Evolutionary conservation across 2,329 filamentous ascomycete genomes (phyloP).

Genomic region (Acephala macrosclerotiorum): DNA sequence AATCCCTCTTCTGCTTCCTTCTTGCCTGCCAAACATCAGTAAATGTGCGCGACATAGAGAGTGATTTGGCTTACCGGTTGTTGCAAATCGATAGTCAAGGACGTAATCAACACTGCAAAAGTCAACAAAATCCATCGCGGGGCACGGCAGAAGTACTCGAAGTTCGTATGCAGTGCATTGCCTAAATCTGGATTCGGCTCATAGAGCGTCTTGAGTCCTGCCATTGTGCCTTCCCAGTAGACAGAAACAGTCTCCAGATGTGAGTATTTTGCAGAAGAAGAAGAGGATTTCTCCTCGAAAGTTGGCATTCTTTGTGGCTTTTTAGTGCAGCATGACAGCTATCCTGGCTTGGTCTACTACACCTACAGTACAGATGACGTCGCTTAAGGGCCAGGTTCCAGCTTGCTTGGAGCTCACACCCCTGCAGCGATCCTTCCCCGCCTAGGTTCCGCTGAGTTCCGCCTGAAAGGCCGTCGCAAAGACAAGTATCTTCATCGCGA

Average conservation of each 20-base stretch:
- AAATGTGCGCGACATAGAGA: constrained; percentile 24
- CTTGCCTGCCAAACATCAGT: constrained; percentile 59
- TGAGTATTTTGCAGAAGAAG: constrained; percentile 20
- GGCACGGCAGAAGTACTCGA: constrained; percentile 47
- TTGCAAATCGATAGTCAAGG: constrained; percentile 77
- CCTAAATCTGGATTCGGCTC: constrained; percentile 32
- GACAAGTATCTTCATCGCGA: not conserved
- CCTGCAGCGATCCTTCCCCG: constrained; percentile 20
- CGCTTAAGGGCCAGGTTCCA: constrained; percentile 17
- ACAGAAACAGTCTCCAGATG: constrained; percentile 19
- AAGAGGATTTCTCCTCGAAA: constrained; percentile 20
- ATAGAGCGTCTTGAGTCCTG: constrained; percentile 37
- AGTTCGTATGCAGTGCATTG: constrained; percentile 46
- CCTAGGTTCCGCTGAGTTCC: not conserved
- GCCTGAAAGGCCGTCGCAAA: not conserved
- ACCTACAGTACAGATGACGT: constrained; percentile 26
- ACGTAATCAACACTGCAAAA: constrained; percentile 81
- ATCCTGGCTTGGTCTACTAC: constrained; percentile 6
- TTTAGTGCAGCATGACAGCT: constrained; percentile 8
- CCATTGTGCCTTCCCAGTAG: constrained; percentile 34
- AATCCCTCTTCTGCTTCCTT: constrained; percentile 77
- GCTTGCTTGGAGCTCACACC: constrained; percentile 21
- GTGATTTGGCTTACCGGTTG: constrained; percentile 60
- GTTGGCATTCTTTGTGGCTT: constrained; percentile 22
- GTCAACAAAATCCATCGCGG: constrained; percentile 21